These are phyloP conservation scores for Coniochaeta sp. DNA, from an alignment of 2,329 filamentous ascomycete genomes.

Conservation along the genomic window DNA sequence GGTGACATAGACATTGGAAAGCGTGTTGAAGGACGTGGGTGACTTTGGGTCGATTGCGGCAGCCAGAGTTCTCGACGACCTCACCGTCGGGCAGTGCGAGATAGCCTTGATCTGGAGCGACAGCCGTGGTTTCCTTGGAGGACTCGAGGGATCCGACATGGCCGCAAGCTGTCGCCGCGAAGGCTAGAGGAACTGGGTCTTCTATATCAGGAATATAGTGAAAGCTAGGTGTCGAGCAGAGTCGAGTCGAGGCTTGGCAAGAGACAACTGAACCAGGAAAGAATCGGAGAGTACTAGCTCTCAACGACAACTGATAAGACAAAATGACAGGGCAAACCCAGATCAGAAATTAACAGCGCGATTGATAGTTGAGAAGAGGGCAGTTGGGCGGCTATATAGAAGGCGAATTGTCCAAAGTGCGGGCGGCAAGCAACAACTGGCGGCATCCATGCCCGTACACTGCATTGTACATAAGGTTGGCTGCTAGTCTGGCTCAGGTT, in stretches of 20 bases:
- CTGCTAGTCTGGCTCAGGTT: slow-evolving; percentile 11
- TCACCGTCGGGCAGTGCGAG: slow-evolving; percentile 24
- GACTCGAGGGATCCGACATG: slow-evolving; percentile 19
- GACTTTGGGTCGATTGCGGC: slow-evolving; percentile 48
- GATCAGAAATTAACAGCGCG: neutral
- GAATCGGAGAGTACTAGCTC: neutral
- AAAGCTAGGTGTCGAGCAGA: neutral
- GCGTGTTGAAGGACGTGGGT: slow-evolving; percentile 58
- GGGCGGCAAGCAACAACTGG: neutral
- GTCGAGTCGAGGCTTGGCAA: neutral
- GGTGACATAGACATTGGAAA: slow-evolving; percentile 57
- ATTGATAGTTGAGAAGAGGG: slow-evolving; percentile 4
- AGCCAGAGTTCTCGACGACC: slow-evolving; percentile 34
- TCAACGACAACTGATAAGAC: neutral
- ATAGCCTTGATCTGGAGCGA: slow-evolving; percentile 39
- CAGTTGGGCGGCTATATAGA: slow-evolving; percentile 18
- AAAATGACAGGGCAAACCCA: neutral
- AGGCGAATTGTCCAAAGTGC: neutral
- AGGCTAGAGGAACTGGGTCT: neutral
- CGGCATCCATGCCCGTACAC: slow-evolving; percentile 4
- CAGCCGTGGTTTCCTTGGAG: slow-evolving; percentile 45
- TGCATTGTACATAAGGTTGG: too few species aligned
- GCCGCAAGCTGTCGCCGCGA: slow-evolving; percentile 2
- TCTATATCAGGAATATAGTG: too few species aligned
- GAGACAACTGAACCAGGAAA: neutral